A percentile compares a stretch with the other conserved stretches of the same genome.
These are phyloP conservation scores for Talaromyces sp. DNA, from an alignment of 2,329 filamentous ascomycete genomes.

Conservation along the genomic window DNA sequence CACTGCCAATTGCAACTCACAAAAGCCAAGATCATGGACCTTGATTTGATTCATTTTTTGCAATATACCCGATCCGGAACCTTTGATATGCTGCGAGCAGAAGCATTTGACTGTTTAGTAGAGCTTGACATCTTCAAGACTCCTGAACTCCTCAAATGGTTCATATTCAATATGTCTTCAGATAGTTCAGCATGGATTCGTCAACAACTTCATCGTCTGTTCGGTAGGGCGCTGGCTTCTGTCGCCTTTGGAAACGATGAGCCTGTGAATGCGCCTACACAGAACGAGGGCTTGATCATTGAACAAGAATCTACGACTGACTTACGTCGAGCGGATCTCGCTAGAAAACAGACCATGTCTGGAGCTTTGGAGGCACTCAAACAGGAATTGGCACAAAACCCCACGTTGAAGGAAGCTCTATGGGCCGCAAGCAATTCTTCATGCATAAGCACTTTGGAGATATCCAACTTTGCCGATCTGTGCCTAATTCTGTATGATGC, in stretches of 20 bases:
- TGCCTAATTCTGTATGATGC: conserved; percentile 57
- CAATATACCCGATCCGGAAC: conserved; percentile 62
- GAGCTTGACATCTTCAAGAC: conserved; percentile 55
- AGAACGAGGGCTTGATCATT: conserved; percentile 53
- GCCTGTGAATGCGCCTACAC: conserved; percentile 32
- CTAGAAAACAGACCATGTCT: conserved; percentile 56
- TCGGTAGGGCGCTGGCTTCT: conserved; percentile 57
- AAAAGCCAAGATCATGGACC: conserved; percentile 52
- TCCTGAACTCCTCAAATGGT: conserved; percentile 54
- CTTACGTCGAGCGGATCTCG: conserved; percentile 54
- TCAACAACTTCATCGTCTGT: conserved; percentile 51
- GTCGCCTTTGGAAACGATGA: conserved; percentile 57
- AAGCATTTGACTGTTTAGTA: conserved; percentile 59
- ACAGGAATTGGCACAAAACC: conserved; percentile 50
- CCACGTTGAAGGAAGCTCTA: conserved; percentile 52
- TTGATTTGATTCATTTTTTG: conserved; percentile 57
- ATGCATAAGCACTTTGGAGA: conserved; percentile 52
- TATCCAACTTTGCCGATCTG: conserved; percentile 58
- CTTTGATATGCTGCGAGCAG: conserved; percentile 59
- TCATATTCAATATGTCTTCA: conserved; percentile 56
- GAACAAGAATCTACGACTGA: conserved; percentile 56
- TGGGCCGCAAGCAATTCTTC: conserved; percentile 58
- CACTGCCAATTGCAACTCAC: conserved; percentile 59
- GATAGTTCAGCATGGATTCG: conserved; percentile 61
- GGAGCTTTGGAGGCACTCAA: conserved; percentile 60